Evolutionary conservation across 768 basidiomycete species (phyloP).

Genomic region (Termitomyces sp.): DNA sequence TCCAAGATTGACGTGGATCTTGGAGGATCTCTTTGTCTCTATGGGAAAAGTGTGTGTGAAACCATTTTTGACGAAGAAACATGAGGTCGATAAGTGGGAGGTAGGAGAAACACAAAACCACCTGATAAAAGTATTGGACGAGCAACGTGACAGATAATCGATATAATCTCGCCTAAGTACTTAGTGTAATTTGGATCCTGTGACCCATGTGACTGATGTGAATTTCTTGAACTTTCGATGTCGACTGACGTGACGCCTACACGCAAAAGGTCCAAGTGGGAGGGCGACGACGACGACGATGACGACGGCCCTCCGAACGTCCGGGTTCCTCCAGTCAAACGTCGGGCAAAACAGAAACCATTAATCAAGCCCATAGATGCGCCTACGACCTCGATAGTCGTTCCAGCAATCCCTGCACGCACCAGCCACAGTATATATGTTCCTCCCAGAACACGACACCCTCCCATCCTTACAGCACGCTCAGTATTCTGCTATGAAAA

Average conservation of each 20-base stretch:
- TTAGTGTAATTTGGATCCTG: too few relatives aligned
- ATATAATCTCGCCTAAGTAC: neutral
- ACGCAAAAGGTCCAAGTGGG: constrained; percentile 80
- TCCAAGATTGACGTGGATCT: constrained; percentile 71
- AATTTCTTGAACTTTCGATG: constrained; percentile 15
- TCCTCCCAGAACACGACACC: constrained; percentile 74
- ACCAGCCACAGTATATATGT: constrained; percentile 62
- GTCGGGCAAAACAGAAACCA: constrained; percentile 46
- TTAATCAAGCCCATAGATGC: constrained; percentile 24
- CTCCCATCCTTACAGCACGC: constrained; percentile 79
- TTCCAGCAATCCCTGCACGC: constrained; percentile 20
- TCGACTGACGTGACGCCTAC: constrained; percentile 48
- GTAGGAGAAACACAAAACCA: constrained; percentile 51
- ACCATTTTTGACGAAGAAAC: constrained; percentile 51
- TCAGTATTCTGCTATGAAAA: constrained; percentile 94
- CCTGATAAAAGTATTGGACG: constrained; percentile 68
- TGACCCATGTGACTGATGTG: constrained; percentile 4
- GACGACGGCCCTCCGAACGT: constrained; percentile 18
- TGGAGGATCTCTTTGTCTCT: constrained; percentile 75
- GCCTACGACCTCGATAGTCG: constrained; percentile 12
- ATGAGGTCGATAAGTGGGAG: constrained; percentile 32
- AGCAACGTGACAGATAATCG: constrained; percentile 17
- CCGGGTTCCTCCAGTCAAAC: constrained; percentile 45
- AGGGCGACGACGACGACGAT: constrained; percentile 30
- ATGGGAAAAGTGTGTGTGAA: constrained; percentile 66